Evolutionary conservation across 1,139 yeast genomes (phyloP).

Genomic region (Casaregolazyma lundiana): DNA sequence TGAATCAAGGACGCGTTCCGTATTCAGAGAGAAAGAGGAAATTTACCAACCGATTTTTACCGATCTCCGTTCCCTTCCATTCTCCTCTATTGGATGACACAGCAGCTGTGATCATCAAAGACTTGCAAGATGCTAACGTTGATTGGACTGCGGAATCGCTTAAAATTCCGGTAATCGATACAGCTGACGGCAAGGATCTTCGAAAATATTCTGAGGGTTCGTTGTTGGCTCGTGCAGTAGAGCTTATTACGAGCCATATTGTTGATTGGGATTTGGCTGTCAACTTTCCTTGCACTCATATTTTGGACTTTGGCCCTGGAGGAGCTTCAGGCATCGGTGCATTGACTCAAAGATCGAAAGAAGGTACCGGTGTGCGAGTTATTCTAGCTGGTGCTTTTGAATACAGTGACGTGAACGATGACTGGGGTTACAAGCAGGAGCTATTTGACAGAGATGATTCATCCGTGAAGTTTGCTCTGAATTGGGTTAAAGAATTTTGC

Average conservation of each 20-base stretch:
- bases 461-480: constrained; percentile 73
- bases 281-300: constrained; percentile 72
- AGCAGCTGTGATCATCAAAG: constrained; percentile 59
- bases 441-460: constrained; percentile 65
- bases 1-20: constrained; percentile 94
- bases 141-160: constrained; percentile 53
- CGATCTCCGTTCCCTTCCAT: constrained; percentile 96
- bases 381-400: constrained; percentile 92
- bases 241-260: constrained; percentile 80
- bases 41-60: constrained; percentile 89
- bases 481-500: constrained; percentile 86
- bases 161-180: constrained; percentile 86
- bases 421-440: constrained; percentile 94
- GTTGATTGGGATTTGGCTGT: constrained; percentile 96
- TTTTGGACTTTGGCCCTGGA: constrained; percentile 97
- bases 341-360: constrained; percentile 93
- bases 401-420: constrained; percentile 59
- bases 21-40: constrained; percentile 87
- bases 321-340: constrained; percentile 96
- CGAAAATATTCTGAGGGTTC: constrained; percentile 47
- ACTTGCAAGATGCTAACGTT: constrained; percentile 54
- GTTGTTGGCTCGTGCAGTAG: constrained; percentile 61
- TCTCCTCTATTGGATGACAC: constrained; percentile 78
- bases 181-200: constrained; percentile 78
- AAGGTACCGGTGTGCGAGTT: constrained; percentile 95